Evolutionary conservation across 176 grass and related monocot species (phyloP).

Genomic region (Ensete glaucum): DNA sequence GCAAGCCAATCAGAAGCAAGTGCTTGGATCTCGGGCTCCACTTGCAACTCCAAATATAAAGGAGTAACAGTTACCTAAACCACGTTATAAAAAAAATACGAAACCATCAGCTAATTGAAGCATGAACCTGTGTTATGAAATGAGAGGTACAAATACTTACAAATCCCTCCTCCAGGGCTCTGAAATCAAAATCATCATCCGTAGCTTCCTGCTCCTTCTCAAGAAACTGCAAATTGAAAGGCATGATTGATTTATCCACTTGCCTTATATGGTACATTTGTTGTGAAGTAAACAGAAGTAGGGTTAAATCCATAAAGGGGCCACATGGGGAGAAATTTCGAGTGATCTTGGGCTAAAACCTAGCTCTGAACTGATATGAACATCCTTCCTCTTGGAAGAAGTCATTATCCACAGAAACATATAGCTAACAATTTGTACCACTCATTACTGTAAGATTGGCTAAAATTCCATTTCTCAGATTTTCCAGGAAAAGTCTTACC

Average conservation of each 20-base stretch:
- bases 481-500: constrained; percentile 10
- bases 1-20: not conserved
- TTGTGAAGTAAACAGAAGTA: no score
- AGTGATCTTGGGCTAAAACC: no score
- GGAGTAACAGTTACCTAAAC: constrained; percentile 45
- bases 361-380: no score
- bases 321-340: no score
- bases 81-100: not conserved
- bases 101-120: constrained; percentile 11
- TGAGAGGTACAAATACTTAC: constrained; percentile 19
- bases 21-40: not conserved
- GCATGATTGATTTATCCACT: not conserved
- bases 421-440: no score
- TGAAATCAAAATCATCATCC: constrained; percentile 34
- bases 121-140: not conserved
- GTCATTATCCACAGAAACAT: no score
- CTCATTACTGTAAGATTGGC: not conserved
- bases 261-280: no score
- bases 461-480: not conserved
- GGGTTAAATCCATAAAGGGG: no score
- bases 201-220: constrained; percentile 30
- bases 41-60: constrained; percentile 6
- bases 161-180: constrained; percentile 35
- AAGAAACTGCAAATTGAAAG: constrained; percentile 26
- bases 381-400: no score